phyloP scores from a whole-genome alignment of 257 asterid species.

The Paulownia fortunei region DNA sequence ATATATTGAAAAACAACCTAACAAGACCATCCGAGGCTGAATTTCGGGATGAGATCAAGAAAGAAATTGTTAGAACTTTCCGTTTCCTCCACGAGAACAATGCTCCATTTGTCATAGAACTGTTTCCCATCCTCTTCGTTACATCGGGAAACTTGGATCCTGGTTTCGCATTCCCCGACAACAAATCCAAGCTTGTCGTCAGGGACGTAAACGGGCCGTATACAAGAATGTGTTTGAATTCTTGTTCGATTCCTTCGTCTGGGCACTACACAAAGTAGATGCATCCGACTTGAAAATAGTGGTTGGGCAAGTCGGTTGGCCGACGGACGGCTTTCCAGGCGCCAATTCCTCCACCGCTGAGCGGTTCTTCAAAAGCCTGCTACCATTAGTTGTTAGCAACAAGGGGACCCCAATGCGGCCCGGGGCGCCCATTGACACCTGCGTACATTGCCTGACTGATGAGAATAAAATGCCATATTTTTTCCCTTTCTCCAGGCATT shows the following conservation, averaged over 20 bases:
- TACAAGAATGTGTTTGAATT: conserved; percentile 45
- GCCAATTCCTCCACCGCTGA: conserved; percentile 39
- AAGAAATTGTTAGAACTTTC: background rate
- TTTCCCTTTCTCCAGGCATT: background rate
- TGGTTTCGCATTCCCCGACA: conserved; percentile 42
- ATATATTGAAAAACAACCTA: conserved; percentile 9
- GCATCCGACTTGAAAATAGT: conserved; percentile 11
- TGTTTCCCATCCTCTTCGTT: conserved; percentile 7
- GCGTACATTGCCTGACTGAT: conserved; percentile 39
- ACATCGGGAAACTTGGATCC: background rate
- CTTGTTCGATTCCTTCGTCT: conserved; percentile 35
- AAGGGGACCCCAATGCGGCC: conserved; percentile 58
- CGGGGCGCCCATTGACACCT: conserved; percentile 33
- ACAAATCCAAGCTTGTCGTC: background rate
- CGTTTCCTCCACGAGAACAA: background rate
- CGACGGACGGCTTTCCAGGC: conserved; percentile 47
- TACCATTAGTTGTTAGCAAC: conserved; percentile 27
- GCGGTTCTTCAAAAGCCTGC: conserved; percentile 37
- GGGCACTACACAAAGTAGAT: conserved; percentile 40
- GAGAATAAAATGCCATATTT: background rate
- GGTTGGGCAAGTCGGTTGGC: conserved; percentile 50
- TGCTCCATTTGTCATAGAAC: conserved; percentile 31
- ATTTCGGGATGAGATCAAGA: conserved; percentile 36
- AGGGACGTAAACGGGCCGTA: conserved; percentile 25
- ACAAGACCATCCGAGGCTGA: conserved; percentile 53